Percentiles rank a stretch among this genome's conserved stretches.
Evolutionary conservation across 352 stramenopile species (phyloP).

Genomic region (Globisporangium sylvaticum): DNA sequence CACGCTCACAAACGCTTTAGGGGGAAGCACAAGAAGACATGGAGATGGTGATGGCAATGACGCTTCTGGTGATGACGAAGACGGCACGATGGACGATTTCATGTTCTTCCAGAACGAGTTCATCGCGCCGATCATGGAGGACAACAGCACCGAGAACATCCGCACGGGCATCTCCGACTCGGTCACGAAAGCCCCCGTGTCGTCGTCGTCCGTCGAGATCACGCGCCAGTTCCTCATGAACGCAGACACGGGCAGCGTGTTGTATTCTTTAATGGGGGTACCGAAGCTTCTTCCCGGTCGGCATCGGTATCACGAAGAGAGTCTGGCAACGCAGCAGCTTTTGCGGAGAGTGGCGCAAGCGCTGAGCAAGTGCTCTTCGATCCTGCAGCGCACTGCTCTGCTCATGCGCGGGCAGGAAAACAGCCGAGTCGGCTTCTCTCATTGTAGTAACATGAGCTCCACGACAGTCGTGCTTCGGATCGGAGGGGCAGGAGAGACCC

Average conservation of each 20-base stretch:
- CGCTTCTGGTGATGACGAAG: not conserved
- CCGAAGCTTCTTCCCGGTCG: not conserved
- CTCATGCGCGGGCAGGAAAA: constrained; percentile 10
- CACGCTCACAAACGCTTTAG: constrained; percentile 42
- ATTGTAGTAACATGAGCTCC: not conserved
- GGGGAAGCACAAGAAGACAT: not conserved
- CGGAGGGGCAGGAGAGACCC: not conserved
- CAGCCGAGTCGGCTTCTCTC: constrained; percentile 8
- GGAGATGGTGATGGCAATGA: not conserved
- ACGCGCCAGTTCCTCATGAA: constrained; percentile 35
- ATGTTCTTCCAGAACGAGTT: constrained; percentile 35
- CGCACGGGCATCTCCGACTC: constrained; percentile 12
- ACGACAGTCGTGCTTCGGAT: constrained; percentile 16
- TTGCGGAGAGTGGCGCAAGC: constrained; percentile 23
- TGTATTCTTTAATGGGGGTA: constrained; percentile 20
- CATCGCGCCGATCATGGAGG: constrained; percentile 32
- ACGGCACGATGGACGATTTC: constrained; percentile 37
- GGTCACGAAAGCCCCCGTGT: not conserved
- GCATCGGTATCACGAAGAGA: constrained; percentile 12
- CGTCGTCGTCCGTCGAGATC: constrained; percentile 12
- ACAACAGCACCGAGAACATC: constrained; percentile 15
- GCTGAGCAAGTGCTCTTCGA: constrained; percentile 23
- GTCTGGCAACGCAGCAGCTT: constrained; percentile 19
- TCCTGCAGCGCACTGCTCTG: constrained; percentile 18
- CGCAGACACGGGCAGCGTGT: constrained; percentile 22